Conservation (phyloP, 306 rosid genomes). For the Purshia tridentata region DNA sequence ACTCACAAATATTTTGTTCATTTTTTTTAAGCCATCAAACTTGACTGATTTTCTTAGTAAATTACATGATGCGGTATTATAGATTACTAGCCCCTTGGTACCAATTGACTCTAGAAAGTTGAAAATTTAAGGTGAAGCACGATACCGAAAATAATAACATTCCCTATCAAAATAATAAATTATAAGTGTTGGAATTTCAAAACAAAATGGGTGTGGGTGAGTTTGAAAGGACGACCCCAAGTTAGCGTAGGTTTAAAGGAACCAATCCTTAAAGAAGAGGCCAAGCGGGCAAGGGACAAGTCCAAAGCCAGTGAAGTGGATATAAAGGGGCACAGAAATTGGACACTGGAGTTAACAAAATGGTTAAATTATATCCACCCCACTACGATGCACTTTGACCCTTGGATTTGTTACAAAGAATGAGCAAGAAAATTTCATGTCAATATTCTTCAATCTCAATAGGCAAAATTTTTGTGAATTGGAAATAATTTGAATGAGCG, state of each 20-base stretch:
- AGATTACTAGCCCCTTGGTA: no score
- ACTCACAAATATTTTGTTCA: no score
- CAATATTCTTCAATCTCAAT: conserved; percentile 22
- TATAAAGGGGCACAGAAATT: not conserved
- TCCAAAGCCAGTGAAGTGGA: not conserved
- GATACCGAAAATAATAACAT: no score
- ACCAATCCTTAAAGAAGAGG: not conserved
- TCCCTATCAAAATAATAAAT: no score
- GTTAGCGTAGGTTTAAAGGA: not conserved
- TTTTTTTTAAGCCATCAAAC: no score
- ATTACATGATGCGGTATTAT: no score
- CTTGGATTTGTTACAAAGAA: not conserved
- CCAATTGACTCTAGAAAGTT: no score
- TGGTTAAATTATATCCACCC: not conserved
- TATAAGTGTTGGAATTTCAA: no score
- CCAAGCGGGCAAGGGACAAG: not conserved
- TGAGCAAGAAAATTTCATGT: not conserved
- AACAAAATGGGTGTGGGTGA: not conserved
- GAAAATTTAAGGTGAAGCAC: no score
- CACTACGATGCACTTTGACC: not conserved
- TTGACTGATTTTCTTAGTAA: no score
- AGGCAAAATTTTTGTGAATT: conserved; percentile 37
- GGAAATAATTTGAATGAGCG: conserved; percentile 64
- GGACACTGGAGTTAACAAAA: not conserved
- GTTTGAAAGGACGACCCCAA: not conserved